Evolutionary conservation across 176 grass and related monocot genomes (phyloP).

Genomic region (Aegilops tauschii): DNA sequence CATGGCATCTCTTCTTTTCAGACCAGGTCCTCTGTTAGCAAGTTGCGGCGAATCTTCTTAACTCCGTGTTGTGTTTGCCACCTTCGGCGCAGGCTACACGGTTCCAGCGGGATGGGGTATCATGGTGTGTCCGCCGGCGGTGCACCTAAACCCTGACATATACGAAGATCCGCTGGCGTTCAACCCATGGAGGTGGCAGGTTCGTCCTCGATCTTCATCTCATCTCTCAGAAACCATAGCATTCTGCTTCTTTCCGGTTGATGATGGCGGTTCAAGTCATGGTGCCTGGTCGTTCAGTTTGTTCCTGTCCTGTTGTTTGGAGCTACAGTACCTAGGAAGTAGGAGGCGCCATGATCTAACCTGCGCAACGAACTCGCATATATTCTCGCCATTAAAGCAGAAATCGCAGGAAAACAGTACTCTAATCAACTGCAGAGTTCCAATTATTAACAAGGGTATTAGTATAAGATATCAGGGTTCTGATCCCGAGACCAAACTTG

Average conservation of each 20-base stretch:
- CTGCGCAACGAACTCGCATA: conserved; percentile 35
- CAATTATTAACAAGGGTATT: conserved; percentile 39
- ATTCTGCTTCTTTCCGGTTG: neutral
- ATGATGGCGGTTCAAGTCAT: neutral
- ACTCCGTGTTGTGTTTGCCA: conserved; percentile 12
- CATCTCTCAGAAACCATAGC: neutral
- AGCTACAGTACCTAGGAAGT: neutral
- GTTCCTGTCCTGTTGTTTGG: neutral
- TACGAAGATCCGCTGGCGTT: conserved; percentile 78
- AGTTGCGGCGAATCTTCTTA: conserved; percentile 10
- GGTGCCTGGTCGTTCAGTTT: neutral
- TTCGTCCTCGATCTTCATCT: conserved; percentile 26
- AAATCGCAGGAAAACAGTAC: conserved; percentile 10
- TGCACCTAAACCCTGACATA: conserved; percentile 81
- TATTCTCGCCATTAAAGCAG: conserved; percentile 13
- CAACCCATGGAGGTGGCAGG: conserved; percentile 87
- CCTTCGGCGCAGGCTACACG: conserved; percentile 57
- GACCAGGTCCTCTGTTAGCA: neutral
- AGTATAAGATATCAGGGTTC: conserved; percentile 30
- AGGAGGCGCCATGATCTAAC: conserved; percentile 10
- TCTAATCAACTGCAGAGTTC: conserved; percentile 25
- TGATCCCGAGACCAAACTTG: conserved; percentile 46
- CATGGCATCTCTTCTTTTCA: neutral
- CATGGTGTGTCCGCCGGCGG: conserved; percentile 79
- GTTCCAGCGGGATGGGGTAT: conserved; percentile 88